Conservation (phyloP, 169 alveolate genomes). For the Eimeria nieschulzi region DNA sequence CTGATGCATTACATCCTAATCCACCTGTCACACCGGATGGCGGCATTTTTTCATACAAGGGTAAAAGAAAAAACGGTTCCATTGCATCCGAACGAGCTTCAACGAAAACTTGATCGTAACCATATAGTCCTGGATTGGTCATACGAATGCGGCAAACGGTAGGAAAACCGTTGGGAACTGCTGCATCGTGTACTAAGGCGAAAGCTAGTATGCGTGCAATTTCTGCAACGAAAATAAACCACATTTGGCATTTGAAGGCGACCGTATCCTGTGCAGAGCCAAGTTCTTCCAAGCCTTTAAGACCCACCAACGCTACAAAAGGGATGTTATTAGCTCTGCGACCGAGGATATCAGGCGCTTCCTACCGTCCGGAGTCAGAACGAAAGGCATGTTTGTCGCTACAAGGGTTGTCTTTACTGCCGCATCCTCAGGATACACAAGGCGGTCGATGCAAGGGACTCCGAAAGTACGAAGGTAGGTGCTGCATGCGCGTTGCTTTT, state of each 20-base stretch:
- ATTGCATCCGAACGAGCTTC: constrained; percentile 73
- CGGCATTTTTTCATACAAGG: background rate
- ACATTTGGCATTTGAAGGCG: background rate
- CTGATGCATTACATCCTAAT: background rate
- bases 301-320: background rate
- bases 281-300: background rate
- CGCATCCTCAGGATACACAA: constrained; percentile 73
- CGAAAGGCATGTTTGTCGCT: constrained; percentile 71
- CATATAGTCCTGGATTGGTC: constrained; percentile 71
- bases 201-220: constrained; percentile 71
- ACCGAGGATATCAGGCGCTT: background rate
- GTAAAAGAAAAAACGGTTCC: constrained; percentile 58
- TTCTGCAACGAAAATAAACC: constrained; percentile 45
- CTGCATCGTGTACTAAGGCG: constrained; percentile 58
- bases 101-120: constrained; percentile 59
- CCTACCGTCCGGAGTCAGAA: constrained; percentile 71
- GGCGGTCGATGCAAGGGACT: constrained; percentile 76
- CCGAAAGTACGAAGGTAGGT: constrained; percentile 73
- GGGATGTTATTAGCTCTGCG: too few species aligned
- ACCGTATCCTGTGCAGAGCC: background rate
- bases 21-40: background rate
- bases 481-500: constrained; percentile 67
- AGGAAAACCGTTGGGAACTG: background rate
- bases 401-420: constrained; percentile 72
- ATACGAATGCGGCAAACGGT: constrained; percentile 65